A percentile compares a stretch with the other conserved stretches of the same genome.
Evolutionary conservation across 306 rosid genomes (phyloP).

Genomic region (Lagenaria siceraria): DNA sequence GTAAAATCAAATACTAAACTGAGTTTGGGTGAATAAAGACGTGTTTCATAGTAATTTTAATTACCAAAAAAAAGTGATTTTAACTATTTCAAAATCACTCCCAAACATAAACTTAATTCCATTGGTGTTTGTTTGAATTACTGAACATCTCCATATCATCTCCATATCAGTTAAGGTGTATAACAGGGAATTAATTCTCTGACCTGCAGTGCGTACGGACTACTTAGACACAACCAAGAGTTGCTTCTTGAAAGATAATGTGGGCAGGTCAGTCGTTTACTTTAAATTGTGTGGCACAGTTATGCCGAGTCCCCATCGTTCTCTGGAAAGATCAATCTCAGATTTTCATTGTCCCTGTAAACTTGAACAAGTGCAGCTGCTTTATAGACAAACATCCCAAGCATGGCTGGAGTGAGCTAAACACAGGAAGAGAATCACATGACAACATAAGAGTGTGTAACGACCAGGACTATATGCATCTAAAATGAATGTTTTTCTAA

Average conservation of each 20-base stretch:
- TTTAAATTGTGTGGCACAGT: neutral
- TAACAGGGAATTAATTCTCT: neutral
- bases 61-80: too few species aligned
- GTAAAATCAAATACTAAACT: too few species aligned
- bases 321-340: conserved; percentile 52
- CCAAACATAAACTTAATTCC: neutral
- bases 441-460: neutral
- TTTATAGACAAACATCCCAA: conserved; percentile 90
- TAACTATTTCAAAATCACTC: too few species aligned
- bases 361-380: conserved; percentile 86
- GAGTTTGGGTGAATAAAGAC: too few species aligned
- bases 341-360: conserved; percentile 79
- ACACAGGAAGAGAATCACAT: conserved; percentile 6
- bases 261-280: neutral
- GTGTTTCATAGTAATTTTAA: too few species aligned
- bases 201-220: neutral
- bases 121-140: neutral
- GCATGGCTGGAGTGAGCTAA: conserved; percentile 87
- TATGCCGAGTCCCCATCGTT: conserved; percentile 16
- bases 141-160: neutral
- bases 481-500: neutral
- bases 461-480: neutral
- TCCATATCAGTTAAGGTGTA: neutral
- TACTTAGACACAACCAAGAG: neutral
- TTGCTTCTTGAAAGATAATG: neutral